Evolutionary conservation across 2,329 filamentous ascomycete genomes (phyloP).

Genomic region (Phoma sp.): DNA sequence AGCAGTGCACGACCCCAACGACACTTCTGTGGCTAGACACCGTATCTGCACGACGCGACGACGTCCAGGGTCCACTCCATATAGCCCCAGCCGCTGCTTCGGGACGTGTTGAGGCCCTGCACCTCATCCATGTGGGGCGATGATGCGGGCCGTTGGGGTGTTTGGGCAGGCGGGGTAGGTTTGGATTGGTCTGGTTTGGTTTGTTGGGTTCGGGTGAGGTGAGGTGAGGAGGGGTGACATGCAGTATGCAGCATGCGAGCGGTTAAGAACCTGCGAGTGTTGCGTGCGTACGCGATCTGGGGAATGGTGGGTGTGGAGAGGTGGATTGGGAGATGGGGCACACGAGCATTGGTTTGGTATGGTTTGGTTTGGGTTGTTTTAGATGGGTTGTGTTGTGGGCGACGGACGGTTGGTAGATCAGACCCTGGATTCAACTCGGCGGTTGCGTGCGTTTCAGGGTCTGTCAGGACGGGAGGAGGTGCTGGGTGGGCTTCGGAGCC

Average conservation of each 20-base stretch:
- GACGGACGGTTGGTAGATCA: background rate
- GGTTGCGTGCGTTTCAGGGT: slow-evolving; percentile 12
- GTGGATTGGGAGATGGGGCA: background rate
- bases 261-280: background rate
- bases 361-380: too few species aligned
- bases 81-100: slow-evolving; percentile 12
- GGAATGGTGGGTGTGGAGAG: background rate
- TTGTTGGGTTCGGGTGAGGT: too few species aligned
- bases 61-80: background rate
- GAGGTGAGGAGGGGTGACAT: too few species aligned
- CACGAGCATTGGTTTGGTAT: background rate
- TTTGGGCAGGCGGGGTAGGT: background rate
- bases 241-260: background rate
- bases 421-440: background rate
- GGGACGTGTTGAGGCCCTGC: slow-evolving; percentile 12
- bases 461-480: slow-evolving; percentile 6
- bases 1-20: background rate
- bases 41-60: background rate
- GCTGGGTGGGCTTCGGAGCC: slow-evolving; percentile 1
- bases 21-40: background rate
- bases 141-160: slow-evolving; percentile 4
- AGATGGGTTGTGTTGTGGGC: too few species aligned
- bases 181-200: too few species aligned
- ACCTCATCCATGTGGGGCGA: background rate
- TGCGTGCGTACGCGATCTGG: background rate